phyloP scores from a whole-genome alignment of 148 eudicot genomes.

The Rheum nobile region DNA sequence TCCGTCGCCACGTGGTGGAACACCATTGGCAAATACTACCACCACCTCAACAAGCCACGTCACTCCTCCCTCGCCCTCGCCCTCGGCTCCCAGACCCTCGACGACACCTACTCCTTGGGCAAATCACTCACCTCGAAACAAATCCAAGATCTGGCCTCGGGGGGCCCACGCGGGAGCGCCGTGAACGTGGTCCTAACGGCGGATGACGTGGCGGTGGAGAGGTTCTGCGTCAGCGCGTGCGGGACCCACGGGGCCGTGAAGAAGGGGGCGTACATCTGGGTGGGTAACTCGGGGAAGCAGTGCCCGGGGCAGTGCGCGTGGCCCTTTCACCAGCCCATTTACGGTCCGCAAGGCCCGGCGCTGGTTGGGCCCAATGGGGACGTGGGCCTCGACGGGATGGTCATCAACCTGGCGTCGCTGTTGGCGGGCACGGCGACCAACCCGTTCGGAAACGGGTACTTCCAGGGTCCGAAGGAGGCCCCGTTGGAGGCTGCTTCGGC shows the following conservation, averaged over 20 bases:
- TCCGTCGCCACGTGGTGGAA: too few relatives aligned
- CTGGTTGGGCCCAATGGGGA: neutral
- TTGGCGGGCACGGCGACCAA: too few relatives aligned
- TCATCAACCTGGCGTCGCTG: conserved; percentile 1
- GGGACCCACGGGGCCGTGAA: neutral
- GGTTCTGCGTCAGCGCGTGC: neutral
- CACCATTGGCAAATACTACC: neutral
- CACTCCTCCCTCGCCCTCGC: neutral
- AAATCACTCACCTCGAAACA: neutral
- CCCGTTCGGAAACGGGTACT: too few relatives aligned
- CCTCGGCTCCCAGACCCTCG: neutral
- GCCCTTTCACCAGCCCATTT: neutral
- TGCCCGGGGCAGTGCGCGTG: too few relatives aligned
- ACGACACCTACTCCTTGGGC: neutral
- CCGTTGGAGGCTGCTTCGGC: too few relatives aligned
- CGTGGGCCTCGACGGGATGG: neutral
- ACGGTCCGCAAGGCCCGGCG: neutral
- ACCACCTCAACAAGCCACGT: neutral
- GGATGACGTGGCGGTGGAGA: neutral
- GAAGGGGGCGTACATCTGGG: neutral
- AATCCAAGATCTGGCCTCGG: neutral
- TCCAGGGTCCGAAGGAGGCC: too few relatives aligned
- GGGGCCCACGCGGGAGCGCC: neutral
- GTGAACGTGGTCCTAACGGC: conserved; percentile 5
- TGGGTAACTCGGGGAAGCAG: neutral